phyloP scores from a whole-genome alignment of 345 rosid species.

The Rubroshorea leprosula region DNA sequence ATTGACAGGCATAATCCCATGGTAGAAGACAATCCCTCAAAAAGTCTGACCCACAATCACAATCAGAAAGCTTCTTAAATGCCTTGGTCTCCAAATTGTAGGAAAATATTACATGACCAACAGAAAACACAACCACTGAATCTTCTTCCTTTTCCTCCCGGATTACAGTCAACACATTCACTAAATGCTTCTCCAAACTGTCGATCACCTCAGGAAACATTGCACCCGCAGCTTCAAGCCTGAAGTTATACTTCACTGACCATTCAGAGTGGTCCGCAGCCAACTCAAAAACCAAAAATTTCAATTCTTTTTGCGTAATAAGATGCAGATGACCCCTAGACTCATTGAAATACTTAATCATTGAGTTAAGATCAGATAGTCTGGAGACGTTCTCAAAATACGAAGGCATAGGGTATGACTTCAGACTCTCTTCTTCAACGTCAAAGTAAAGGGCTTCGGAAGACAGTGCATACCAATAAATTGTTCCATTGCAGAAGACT shows the following conservation, averaged over 20 bases:
- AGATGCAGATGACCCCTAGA: background rate
- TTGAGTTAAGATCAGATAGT: too few relatives aligned
- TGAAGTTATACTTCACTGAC: background rate
- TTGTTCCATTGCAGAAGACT: slow-evolving; percentile 9
- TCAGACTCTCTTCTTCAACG: background rate
- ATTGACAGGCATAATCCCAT: background rate
- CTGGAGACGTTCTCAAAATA: background rate
- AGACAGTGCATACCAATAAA: slow-evolving; percentile 4
- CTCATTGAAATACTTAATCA: background rate
- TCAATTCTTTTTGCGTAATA: background rate
- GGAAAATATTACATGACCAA: too few relatives aligned
- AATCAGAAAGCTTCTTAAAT: background rate
- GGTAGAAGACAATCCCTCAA: background rate
- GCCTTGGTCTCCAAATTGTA: too few relatives aligned
- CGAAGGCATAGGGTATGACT: background rate
- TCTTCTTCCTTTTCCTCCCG: too few relatives aligned
- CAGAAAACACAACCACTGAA: too few relatives aligned
- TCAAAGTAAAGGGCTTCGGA: background rate
- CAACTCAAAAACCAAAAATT: background rate
- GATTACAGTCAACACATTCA: too few relatives aligned
- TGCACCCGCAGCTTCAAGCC: background rate
- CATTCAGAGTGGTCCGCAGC: background rate
- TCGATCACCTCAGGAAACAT: background rate
- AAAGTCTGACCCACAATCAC: background rate
- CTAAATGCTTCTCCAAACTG: too few relatives aligned